phyloP scores from a whole-genome alignment of 768 basidiomycete species.

The Ramaria sp. region DNA sequence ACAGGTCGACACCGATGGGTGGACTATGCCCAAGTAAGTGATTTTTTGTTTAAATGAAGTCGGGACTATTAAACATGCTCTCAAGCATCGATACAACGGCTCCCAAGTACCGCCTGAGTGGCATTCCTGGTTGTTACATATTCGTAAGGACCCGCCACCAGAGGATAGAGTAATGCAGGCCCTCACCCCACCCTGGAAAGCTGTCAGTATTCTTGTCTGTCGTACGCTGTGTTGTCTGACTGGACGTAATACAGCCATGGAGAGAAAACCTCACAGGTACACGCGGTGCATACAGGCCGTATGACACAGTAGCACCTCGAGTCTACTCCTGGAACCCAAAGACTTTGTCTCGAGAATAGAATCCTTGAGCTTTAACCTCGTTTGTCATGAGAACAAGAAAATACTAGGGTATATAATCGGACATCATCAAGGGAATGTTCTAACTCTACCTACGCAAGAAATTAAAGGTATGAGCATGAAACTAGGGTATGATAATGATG shows the following conservation, averaged over 20 bases:
- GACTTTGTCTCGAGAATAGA: slow-evolving; percentile 33
- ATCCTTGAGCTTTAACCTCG: not conserved
- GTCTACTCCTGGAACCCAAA: slow-evolving; percentile 77
- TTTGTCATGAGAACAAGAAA: not conserved
- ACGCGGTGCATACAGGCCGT: slow-evolving; percentile 78
- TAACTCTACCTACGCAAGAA: not conserved
- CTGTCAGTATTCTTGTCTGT: slow-evolving; percentile 38
- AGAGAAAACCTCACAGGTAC: slow-evolving; percentile 89
- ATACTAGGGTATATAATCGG: slow-evolving; percentile 4
- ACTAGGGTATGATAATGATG: no score
- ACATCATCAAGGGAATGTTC: slow-evolving; percentile 10
- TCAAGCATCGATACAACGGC: slow-evolving; percentile 77
- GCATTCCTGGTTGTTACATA: slow-evolving; percentile 93
- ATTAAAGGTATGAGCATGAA: not conserved
- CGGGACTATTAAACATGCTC: not conserved
- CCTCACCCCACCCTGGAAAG: slow-evolving; percentile 69
- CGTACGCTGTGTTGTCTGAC: no score
- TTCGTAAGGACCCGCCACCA: slow-evolving; percentile 71
- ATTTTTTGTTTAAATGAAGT: not conserved
- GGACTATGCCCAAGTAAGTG: slow-evolving; percentile 65
- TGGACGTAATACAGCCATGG: slow-evolving; percentile 48
- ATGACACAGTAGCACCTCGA: slow-evolving; percentile 81
- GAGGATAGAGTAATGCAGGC: slow-evolving; percentile 64
- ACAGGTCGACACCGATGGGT: slow-evolving; percentile 95
- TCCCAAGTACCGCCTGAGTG: slow-evolving; percentile 92